Evolutionary conservation across 257 asterid species (phyloP).

Genomic region (Salvia rosmarinus): DNA sequence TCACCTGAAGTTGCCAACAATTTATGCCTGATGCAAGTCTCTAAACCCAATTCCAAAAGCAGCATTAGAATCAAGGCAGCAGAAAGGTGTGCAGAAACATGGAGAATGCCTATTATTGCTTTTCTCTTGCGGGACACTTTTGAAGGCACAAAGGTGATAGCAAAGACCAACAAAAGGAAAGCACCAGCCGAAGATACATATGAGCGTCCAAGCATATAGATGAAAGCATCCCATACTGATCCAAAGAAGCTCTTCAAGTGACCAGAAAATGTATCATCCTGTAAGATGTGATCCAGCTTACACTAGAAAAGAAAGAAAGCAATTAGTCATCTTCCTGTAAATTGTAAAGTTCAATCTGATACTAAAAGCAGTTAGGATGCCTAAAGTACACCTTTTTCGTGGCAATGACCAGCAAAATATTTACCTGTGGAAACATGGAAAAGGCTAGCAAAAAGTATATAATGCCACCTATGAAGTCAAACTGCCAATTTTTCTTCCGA

Average conservation of each 20-base stretch:
- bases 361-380: not conserved
- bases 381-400: conserved; percentile 9
- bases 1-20: conserved; percentile 89
- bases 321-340: conserved; percentile 29
- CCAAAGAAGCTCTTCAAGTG: conserved; percentile 79
- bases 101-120: conserved; percentile 76
- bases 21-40: conserved; percentile 85
- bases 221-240: conserved; percentile 84
- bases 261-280: conserved; percentile 80
- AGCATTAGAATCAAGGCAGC: conserved; percentile 93
- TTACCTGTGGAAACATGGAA: conserved; percentile 98
- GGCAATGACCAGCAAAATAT: conserved; percentile 10
- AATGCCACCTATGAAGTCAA: conserved; percentile 91
- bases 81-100: conserved; percentile 86
- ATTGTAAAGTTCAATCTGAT: not conserved
- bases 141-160: conserved; percentile 85
- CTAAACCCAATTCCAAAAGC: conserved; percentile 89
- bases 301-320: conserved; percentile 61
- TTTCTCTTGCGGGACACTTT: conserved; percentile 78
- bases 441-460: conserved; percentile 83
- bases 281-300: conserved; percentile 87
- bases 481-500: conserved; percentile 99
- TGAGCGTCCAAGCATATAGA: conserved; percentile 73
- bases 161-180: conserved; percentile 62
- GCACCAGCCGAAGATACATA: conserved; percentile 83